Base-by-base conservation (phyloP, 306 rosid genomes). In the Prunus mira region DNA sequence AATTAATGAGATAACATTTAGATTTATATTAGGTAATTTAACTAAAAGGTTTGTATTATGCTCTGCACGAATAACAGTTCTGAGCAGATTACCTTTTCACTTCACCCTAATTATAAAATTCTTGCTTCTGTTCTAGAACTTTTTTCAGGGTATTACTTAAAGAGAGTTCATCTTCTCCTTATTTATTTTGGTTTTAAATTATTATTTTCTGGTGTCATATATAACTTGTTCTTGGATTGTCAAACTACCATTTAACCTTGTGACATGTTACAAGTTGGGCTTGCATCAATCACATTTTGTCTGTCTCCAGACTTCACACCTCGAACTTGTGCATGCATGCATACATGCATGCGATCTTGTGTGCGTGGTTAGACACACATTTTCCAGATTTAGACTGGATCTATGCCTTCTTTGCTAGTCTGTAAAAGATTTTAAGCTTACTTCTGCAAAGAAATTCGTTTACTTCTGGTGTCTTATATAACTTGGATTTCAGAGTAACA, bases 21-120 rank as follows among this genome's bases (percentile, higher is more conserved):
- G 41, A 12, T 41, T 12, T 13, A 38, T 65, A 19, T 19, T 3
- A 3, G 69, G 15, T 38, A 7, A n/a, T 43, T 65, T 10, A 34
- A 18, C 50, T 63, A 63, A 63, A 63, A 65, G 38, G 13, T 67
- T 52, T 66, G 30, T n/a, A 19, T 38, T 69, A 65, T 78, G 38
- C 5, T 25, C 67, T 11, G 9, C 54, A 52, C n/a, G n/a, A 63
- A 9, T 65, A 63, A 65, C 54, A 50, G 8, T 47, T 67, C 65
- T 74, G 57, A 34, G 46, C 20, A 64, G 17, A 19, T 30, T 41
- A 52, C 43, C 9, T 64, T 60, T 25, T 32, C 1, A 24, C 75
- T 51, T 62, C 45, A 22, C 22, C 6, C 4, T 28, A 9, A 46
- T 61, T 68, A 47, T 13, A 32, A n/a, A 32, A 28, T 24, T 54